Conservation (phyloP, 805 yeast genomes). For the Kodamaea sagamina region DNA sequence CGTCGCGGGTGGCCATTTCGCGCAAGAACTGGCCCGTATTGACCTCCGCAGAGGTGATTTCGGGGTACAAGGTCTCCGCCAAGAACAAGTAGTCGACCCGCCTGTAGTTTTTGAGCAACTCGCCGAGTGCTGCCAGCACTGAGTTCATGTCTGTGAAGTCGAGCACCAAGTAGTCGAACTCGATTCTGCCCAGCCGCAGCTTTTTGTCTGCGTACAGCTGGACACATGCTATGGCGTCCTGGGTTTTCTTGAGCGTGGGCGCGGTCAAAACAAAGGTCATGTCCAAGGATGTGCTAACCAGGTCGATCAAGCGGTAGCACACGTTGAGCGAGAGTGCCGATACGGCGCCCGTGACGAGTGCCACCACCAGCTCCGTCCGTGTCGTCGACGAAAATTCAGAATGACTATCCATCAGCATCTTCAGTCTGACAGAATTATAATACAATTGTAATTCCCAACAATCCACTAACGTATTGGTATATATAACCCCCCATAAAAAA, state of each 20-base stretch:
- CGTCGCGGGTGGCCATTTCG: conserved; percentile 1
- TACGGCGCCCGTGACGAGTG: conserved; percentile 13
- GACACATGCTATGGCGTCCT: conserved; percentile 58
- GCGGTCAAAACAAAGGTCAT: conserved; percentile 86
- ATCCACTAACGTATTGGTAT: not conserved
- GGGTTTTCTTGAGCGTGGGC: conserved; percentile 80
- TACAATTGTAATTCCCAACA: not conserved
- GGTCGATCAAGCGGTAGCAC: conserved; percentile 11
- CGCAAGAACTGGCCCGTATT: not conserved
- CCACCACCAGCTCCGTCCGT: conserved; percentile 10
- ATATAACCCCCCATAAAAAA: not conserved
- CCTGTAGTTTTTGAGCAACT: conserved; percentile 60
- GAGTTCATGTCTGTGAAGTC: conserved; percentile 90
- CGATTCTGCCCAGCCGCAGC: conserved; percentile 56
- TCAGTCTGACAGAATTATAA: not conserved
- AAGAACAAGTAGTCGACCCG: conserved; percentile 77
- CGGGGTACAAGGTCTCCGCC: conserved; percentile 35
- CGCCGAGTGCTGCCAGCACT: conserved; percentile 68
- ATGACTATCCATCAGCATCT: conserved; percentile 8
- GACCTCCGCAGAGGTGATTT: conserved; percentile 22
- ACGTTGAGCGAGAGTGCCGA: conserved; percentile 11
- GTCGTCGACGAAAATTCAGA: conserved; percentile 11
- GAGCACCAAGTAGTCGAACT: conserved; percentile 82
- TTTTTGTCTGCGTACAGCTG: conserved; percentile 38
- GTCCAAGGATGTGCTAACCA: conserved; percentile 8